These are phyloP conservation scores for Gnomoniopsis sp. DNA, from an alignment of 2,329 filamentous ascomycete genomes.

Conservation along the genomic window DNA sequence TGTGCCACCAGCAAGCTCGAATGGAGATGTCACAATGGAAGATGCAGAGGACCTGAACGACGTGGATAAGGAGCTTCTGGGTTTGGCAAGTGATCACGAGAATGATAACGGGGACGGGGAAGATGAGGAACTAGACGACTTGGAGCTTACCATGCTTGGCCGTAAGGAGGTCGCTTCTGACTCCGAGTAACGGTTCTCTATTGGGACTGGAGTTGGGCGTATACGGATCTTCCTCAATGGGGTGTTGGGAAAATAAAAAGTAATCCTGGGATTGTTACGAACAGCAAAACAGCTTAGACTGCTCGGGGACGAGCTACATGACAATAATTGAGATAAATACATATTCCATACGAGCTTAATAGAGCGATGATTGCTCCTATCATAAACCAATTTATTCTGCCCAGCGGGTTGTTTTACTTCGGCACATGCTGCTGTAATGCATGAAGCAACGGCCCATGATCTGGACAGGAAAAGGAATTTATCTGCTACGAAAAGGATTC, in stretches of 20 bases:
- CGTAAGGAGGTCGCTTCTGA: slow-evolving; percentile 29
- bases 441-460: too few species aligned
- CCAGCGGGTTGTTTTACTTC: too few species aligned
- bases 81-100: slow-evolving; percentile 42
- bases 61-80: slow-evolving; percentile 49
- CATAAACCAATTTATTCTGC: too few species aligned
- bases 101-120: slow-evolving; percentile 41
- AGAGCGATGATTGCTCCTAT: too few species aligned
- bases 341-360: too few species aligned
- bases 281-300: too few species aligned
- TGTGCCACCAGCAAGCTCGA: slow-evolving; percentile 21
- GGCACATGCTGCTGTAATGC: too few species aligned
- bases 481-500: too few species aligned
- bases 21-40: slow-evolving; percentile 42
- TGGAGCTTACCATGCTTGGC: slow-evolving; percentile 33
- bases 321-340: too few species aligned
- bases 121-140: slow-evolving; percentile 42
- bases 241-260: neutral
- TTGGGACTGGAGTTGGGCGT: neutral
- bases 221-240: neutral
- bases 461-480: too few species aligned
- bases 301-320: too few species aligned
- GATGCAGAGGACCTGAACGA: slow-evolving; percentile 52
- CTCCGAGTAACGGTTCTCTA: slow-evolving; percentile 24
- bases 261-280: neutral